Percentiles rank a stretch among this genome's conserved stretches.
phyloP scores from a whole-genome alignment of 768 basidiomycete genomes.

The Pisolithus tinctorius region DNA sequence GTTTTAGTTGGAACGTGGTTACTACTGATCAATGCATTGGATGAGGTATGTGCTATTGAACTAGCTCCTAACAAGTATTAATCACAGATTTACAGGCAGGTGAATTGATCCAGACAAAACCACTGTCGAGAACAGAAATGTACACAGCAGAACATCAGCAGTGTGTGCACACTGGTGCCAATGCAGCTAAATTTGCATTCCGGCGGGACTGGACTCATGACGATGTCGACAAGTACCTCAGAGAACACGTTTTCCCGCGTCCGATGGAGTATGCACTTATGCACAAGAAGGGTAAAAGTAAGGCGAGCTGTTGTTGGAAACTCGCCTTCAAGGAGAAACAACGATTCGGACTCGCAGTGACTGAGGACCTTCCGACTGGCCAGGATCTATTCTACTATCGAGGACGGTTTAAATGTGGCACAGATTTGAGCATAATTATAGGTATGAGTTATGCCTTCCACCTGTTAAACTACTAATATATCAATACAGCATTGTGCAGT shows the following conservation, averaged over 20 bases:
- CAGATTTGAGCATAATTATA: neutral
- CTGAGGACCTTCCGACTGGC: neutral
- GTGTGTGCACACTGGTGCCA: neutral
- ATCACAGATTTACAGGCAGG: neutral
- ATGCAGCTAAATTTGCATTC: neutral
- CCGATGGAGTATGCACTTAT: neutral
- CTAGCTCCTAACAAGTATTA: neutral
- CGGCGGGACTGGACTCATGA: neutral
- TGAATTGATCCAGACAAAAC: too few species aligned
- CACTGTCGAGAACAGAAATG: neutral
- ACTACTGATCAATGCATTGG: neutral
- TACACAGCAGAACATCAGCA: neutral
- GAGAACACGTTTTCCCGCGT: neutral
- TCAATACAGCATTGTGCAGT: neutral
- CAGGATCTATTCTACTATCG: neutral
- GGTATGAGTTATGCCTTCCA: neutral
- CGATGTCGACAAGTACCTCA: neutral
- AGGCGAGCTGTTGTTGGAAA: neutral
- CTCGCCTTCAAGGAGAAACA: slow-evolving; percentile 2
- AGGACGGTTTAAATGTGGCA: neutral
- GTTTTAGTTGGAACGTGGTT: neutral
- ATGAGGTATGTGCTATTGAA: neutral
- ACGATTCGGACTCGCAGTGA: neutral
- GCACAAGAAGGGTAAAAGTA: neutral
- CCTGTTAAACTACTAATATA: neutral